A percentile compares a stretch with the other conserved stretches of the same genome.
phyloP scores from a whole-genome alignment of 441 rosid genomes.

The Populus trichocarpa region DNA sequence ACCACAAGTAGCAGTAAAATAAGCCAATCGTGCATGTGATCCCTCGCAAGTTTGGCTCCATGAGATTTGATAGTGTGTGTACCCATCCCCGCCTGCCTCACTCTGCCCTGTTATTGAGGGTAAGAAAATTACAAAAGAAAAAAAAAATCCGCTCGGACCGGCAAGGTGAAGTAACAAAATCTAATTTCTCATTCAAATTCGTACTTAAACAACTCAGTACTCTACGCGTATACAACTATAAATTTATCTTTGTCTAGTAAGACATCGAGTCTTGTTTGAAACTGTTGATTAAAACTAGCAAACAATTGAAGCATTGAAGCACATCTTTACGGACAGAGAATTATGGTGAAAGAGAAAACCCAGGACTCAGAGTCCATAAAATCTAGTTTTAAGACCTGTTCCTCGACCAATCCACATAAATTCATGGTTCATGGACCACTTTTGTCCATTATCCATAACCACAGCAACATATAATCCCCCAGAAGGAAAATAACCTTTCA shows the following conservation, averaged over 20 bases:
- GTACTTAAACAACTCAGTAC: no score
- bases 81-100: constrained; percentile 59
- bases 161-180: no score
- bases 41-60: constrained; percentile 56
- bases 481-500: not conserved
- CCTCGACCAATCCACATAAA: not conserved
- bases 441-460: not conserved
- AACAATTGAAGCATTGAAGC: not conserved
- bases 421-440: not conserved
- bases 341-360: not conserved
- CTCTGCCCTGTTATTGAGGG: constrained; percentile 24
- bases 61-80: constrained; percentile 60
- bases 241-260: not conserved
- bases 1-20: constrained; percentile 63
- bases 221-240: no score
- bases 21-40: constrained; percentile 80
- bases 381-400: not conserved
- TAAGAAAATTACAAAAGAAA: no score
- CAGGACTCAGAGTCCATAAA: not conserved
- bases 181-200: not conserved
- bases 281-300: not conserved
- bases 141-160: no score
- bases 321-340: not conserved
- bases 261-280: not conserved
- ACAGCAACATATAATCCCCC: not conserved